These are phyloP conservation scores for Polysphondylium violaceum DNA, from an alignment of 78 protist species.

Conservation along the genomic window DNA sequence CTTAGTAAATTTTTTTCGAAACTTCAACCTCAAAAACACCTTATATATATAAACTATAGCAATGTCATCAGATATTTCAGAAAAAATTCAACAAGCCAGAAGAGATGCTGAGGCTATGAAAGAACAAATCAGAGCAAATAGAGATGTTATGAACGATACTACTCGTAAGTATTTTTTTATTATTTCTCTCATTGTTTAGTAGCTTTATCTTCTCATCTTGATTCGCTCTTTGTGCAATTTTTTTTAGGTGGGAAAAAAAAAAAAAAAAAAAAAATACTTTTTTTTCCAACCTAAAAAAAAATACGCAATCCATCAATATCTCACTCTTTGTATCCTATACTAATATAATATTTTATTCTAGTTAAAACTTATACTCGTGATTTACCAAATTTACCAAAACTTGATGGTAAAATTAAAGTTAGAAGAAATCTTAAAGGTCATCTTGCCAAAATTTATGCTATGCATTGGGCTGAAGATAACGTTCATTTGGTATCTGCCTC, in stretches of 20 bases:
- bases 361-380: slow-evolving; percentile 82
- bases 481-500: slow-evolving; percentile 94
- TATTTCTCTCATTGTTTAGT: not conserved
- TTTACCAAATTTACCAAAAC: slow-evolving; percentile 69
- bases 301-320: not conserved
- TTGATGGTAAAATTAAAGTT: slow-evolving; percentile 79
- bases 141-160: slow-evolving; percentile 82
- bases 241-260: not conserved
- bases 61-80: slow-evolving; percentile 80
- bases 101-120: slow-evolving; percentile 82
- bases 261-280: no score
- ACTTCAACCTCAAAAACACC: not conserved
- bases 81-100: slow-evolving; percentile 82
- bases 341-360: not conserved
- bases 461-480: slow-evolving; percentile 95
- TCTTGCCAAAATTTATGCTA: slow-evolving; percentile 95
- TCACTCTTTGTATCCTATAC: no score
- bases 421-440: slow-evolving; percentile 94
- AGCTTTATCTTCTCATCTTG: slow-evolving; percentile 9
- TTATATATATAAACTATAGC: not conserved
- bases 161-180: slow-evolving; percentile 72
- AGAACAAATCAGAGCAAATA: slow-evolving; percentile 81
- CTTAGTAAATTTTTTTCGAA: not conserved
- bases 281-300: no score
- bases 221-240: not conserved